These are phyloP conservation scores for Protomyces lactucae-debilis DNA, from an alignment of 1,139 yeast genomes.

Conservation along the genomic window DNA sequence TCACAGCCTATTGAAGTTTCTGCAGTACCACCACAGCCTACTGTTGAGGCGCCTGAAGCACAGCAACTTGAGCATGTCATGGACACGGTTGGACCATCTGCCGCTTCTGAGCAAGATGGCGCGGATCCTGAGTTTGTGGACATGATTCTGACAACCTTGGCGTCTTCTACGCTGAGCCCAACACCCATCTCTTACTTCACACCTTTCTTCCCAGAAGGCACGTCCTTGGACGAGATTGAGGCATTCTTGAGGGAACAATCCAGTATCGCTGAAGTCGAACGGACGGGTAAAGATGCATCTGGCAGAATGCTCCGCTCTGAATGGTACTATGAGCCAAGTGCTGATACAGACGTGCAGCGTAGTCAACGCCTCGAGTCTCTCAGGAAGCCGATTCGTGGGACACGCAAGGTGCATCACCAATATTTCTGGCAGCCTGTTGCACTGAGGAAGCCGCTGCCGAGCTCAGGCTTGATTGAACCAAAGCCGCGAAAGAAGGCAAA, in stretches of 20 bases:
- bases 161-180: slow-evolving; percentile 8
- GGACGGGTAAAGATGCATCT: slow-evolving; percentile 1
- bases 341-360: not conserved
- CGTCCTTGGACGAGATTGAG: not conserved
- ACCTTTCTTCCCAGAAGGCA: slow-evolving; percentile 21
- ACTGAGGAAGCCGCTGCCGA: not conserved
- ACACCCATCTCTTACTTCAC: slow-evolving; percentile 9
- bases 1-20: not conserved
- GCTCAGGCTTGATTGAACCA: not conserved
- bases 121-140: slow-evolving; percentile 21
- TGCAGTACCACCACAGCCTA: not conserved
- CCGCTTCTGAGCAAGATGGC: not conserved
- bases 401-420: not conserved
- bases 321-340: slow-evolving; percentile 12
- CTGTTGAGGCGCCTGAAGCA: not conserved
- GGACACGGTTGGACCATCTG: not conserved
- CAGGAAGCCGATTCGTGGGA: slow-evolving; percentile 5
- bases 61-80: too few species aligned
- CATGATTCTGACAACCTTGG: slow-evolving; percentile 17
- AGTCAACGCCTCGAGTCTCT: not conserved
- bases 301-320: not conserved
- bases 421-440: slow-evolving; percentile 5
- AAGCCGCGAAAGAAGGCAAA: not conserved
- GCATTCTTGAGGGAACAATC: slow-evolving; percentile 4
- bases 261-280: slow-evolving; percentile 5